Evolutionary conservation across 768 basidiomycete species (phyloP).

Genomic region (Lactarius akahatsu): DNA sequence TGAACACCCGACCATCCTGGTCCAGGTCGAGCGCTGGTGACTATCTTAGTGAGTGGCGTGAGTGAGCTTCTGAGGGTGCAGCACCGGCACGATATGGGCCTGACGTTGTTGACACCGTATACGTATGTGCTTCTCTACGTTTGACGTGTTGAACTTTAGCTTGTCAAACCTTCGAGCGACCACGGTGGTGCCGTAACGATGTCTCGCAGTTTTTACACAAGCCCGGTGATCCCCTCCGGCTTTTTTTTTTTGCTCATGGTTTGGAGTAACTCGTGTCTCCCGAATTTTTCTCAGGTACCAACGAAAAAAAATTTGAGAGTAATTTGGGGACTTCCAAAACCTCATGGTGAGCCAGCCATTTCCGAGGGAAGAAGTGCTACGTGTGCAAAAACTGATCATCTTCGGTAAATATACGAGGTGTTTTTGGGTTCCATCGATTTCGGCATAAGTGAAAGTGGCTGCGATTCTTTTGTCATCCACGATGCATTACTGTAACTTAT

Average conservation of each 20-base stretch:
- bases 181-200: neutral
- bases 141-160: neutral
- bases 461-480: neutral
- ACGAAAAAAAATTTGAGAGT: neutral
- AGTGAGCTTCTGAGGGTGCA: neutral
- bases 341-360: neutral
- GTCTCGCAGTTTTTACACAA: too few species aligned
- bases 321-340: neutral
- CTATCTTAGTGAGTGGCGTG: neutral
- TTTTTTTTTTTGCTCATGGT: neutral
- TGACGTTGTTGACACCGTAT: neutral
- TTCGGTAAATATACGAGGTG: neutral
- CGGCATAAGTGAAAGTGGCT: neutral
- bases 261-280: neutral
- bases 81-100: neutral
- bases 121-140: neutral
- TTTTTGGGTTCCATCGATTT: neutral
- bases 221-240: neutral
- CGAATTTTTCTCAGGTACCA: neutral
- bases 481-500: neutral
- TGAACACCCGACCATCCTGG: neutral
- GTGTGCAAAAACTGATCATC: neutral
- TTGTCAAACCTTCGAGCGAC: neutral
- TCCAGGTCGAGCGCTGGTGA: neutral
- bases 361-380: neutral